Base-by-base conservation (phyloP, 2,329 filamentous ascomycete genomes). In the Botrytis sinoallii region DNA sequence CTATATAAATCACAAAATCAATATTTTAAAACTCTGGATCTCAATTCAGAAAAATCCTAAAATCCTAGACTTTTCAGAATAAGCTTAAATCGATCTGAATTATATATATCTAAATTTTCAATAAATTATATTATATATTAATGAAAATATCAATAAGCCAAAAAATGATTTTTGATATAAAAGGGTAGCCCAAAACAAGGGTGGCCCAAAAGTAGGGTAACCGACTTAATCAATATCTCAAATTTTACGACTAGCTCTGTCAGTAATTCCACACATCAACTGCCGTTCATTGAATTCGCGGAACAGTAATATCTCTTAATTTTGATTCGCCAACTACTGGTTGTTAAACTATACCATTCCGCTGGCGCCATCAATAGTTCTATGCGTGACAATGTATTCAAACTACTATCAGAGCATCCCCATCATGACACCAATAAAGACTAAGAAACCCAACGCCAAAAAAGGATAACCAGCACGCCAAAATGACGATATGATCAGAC, bases 351-450 rank as follows among this genome's bases (percentile, higher is more conserved):
- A 16, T 42, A 25, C 7, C 18, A 68, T 42, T 40, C 35, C 16
- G 14, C 48, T 40, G 35, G 35, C 44, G 1, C 5, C 35, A 64
- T 65, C 70, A 55, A 57, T 64, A 68, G 44, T 29, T 29, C 44
- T 12, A 52, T 46, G 25, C 55, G 6, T 25, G 40, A 69, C 60
- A 40, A 14, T 69, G 16, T 57, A 73, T 69, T 42, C 55, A 73
- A 61, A 22, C 18, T 59, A 22, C 42, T 22, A 68, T 75, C 61
- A 78, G n/a, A 79, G 67, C 60, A 77, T 66, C 4, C 73, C 76
- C 79, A 80, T 79, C 9, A 77, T 20, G 18, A 42, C 74, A 25
- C 75, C 76, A 46, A 79, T 59, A 48, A 69, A 74, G 29, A 77
- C n/a, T 20, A 80, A 72, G 32, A 75, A 48, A 42, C 71, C 74